These are phyloP conservation scores for Prunus persica DNA, from an alignment of 306 rosid genomes.

Conservation along the genomic window Prunus_persica_NCBIv2 NC_034010.1:25742501-25743000, in stretches of 20 bases:
- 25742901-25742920: background rate
- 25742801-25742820: background rate
- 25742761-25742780: background rate
- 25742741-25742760: slow-evolving; percentile 1
- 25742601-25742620: slow-evolving; percentile 25
- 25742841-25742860: background rate
- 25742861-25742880: background rate
- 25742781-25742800: background rate
- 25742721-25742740: background rate
- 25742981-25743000: background rate
- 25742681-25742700: slow-evolving; percentile 21
- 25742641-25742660: slow-evolving; percentile 40
- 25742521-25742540: too few species aligned
- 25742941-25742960: too few species aligned
- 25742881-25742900: background rate
- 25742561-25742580: slow-evolving; percentile 31
- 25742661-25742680: slow-evolving; percentile 15
- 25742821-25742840: background rate
- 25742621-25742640: slow-evolving; percentile 41
- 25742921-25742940: background rate
- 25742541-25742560: slow-evolving; percentile 24
- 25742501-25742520: too few species aligned
- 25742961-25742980: background rate
- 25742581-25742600: slow-evolving; percentile 53
- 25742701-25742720: slow-evolving; percentile 12